Conservation (phyloP, 2,329 filamentous ascomycete species). For the Pseudopyricularia javanii region DNA sequence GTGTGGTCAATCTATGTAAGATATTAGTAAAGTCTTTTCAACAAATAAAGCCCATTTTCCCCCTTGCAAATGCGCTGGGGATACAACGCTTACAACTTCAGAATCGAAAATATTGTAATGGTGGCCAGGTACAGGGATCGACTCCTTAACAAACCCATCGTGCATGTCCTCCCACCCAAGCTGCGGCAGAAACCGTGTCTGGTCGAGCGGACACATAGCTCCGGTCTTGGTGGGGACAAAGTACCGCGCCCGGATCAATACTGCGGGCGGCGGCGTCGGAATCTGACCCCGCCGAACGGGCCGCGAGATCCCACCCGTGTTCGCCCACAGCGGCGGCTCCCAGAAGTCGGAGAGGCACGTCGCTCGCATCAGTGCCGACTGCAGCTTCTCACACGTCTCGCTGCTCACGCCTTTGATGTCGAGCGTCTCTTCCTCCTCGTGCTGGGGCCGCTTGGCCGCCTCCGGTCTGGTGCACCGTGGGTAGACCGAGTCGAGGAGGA, state of each 20-base stretch:
- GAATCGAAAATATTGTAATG: neutral
- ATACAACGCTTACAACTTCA: neutral
- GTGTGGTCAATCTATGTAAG: neutral
- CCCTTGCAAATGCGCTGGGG: no score
- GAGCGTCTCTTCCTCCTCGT: neutral
- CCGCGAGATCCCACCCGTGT: neutral
- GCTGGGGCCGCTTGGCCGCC: neutral
- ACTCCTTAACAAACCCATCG: neutral
- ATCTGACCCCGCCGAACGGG: neutral
- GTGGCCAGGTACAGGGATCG: neutral
- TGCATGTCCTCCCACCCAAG: neutral
- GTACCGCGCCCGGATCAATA: neutral
- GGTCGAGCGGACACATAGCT: neutral
- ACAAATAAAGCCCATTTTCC: neutral
- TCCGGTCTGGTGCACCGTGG: neutral
- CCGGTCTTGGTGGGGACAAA: neutral
- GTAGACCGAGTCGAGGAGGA: neutral
- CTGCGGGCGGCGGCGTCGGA: neutral
- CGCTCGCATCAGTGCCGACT: neutral
- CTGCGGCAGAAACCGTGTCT: neutral
- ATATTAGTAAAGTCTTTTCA: no score
- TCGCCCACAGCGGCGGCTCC: neutral
- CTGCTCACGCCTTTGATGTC: neutral
- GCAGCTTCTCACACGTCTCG: neutral
- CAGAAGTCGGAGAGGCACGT: neutral